Evolutionary conservation across 2,329 filamentous ascomycete species (phyloP), one percentile per base, ranked within the genome.

Genomic region (Claviceps quebecensis): DNA sequence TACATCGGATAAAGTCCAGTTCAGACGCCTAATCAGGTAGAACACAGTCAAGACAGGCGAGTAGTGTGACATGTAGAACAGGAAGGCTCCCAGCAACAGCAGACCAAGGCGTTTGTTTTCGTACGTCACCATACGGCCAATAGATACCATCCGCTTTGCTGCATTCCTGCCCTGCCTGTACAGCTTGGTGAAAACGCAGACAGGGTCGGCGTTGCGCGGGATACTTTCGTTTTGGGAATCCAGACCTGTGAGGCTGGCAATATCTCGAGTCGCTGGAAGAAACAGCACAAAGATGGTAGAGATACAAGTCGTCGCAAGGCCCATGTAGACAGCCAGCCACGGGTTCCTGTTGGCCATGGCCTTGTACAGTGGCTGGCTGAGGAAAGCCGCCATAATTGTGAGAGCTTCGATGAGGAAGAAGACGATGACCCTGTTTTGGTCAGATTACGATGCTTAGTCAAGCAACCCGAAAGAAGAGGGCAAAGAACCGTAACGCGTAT

Each of bases 241-340:
- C 9, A 29, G 14, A 17, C 36, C 19, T 34, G 16, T 14, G 2
- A 52, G 29, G 37, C 46, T 49, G 23, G 51, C 34, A 11, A 47
- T 34, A 19, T 52, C 51, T 22, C 47, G 51, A 6, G 51, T 52
- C 11, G 51, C 47, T 13, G 51, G 51, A 38, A 52, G 22, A 13
- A 52, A 49, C 6, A 52, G 41, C 16, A 52, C 36, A 13, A 52
- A 23, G 2, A 46, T 29, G 23, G 51, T 41, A 14, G 34, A 39
- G 1, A 49, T 29, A 19, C 47, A 52, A 29, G 36, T 46, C 47
- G 23, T 52, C 2, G 47, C 51, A 19, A 52, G 51, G 17, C 51
- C 47, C n/a, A 46, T n/a, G 36, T 52, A 52, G 4, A 49, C 29
- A 11, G 47, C 40, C 7, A 45, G 26, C 51, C 51, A 46, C 4